Conservation (phyloP, 768 basidiomycete genomes). For the Xanthoconium stramineum region DNA sequence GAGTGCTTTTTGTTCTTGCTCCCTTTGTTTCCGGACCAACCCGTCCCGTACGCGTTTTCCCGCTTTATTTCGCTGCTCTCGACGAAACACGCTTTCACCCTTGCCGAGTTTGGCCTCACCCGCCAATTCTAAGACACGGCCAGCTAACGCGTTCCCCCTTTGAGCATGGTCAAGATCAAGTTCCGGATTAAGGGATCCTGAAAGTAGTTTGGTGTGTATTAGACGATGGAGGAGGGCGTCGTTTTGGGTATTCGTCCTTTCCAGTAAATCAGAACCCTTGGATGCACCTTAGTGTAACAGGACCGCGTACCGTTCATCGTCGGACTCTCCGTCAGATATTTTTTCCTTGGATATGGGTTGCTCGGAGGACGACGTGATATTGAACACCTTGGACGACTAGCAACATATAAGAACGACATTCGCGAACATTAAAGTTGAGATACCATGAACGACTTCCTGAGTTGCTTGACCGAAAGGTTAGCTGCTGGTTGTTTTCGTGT, state of each 20-base stretch:
- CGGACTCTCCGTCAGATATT: constrained; percentile 39
- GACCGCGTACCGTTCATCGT: constrained; percentile 50
- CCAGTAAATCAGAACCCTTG: not conserved
- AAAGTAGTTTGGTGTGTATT: constrained; percentile 75
- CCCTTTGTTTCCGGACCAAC: constrained; percentile 56
- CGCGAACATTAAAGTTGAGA: not conserved
- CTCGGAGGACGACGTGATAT: constrained; percentile 38
- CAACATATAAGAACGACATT: constrained; percentile 3
- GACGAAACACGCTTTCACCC: constrained; percentile 61
- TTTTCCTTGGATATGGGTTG: constrained; percentile 12
- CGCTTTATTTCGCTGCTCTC: constrained; percentile 65
- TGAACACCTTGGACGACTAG: constrained; percentile 77
- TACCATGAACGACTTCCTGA: constrained; percentile 77
- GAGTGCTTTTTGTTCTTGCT: constrained; percentile 50
- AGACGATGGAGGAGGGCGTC: constrained; percentile 76
- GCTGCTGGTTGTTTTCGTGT: constrained; percentile 21
- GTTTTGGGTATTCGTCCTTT: constrained; percentile 71
- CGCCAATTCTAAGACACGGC: constrained; percentile 71
- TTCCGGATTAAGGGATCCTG: constrained; percentile 65
- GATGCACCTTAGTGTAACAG: not conserved
- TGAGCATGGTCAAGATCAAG: constrained; percentile 63
- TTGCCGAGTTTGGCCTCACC: constrained; percentile 70
- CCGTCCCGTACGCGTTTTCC: constrained; percentile 73
- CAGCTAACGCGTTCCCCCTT: constrained; percentile 69
- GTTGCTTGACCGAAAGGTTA: constrained; percentile 33